Evolutionary conservation across 2,329 filamentous ascomycete species (phyloP).

Genomic region (Colletotrichum brevisporum): DNA sequence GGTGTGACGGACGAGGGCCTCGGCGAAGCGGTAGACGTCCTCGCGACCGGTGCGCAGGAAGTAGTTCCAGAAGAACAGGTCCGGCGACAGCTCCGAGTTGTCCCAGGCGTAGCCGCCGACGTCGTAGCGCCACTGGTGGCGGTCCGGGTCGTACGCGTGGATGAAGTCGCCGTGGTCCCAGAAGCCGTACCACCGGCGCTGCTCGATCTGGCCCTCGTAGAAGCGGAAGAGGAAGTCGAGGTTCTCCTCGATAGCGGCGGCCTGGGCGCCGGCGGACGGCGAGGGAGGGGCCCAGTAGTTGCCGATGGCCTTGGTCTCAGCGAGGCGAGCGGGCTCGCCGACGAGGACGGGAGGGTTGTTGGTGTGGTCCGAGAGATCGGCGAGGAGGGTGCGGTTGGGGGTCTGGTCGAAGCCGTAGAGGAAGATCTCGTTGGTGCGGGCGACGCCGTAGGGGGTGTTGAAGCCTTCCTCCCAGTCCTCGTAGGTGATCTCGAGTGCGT

Average conservation of each 20-base stretch:
- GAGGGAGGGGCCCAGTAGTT: slow-evolving; percentile 65
- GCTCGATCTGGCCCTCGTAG: slow-evolving; percentile 68
- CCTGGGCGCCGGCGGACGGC: slow-evolving; percentile 43
- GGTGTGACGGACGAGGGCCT: slow-evolving; percentile 70
- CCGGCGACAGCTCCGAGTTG: slow-evolving; percentile 74
- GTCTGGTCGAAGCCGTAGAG: slow-evolving; percentile 67
- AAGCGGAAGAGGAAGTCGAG: slow-evolving; percentile 70
- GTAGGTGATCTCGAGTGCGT: slow-evolving; percentile 74
- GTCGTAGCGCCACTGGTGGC: slow-evolving; percentile 75
- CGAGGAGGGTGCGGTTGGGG: slow-evolving; percentile 62
- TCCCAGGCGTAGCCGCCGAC: slow-evolving; percentile 76
- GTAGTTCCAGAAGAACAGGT: slow-evolving; percentile 74
- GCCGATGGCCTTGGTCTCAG: slow-evolving; percentile 66
- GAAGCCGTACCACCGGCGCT: slow-evolving; percentile 75
- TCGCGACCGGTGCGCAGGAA: slow-evolving; percentile 71
- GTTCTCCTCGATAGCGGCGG: slow-evolving; percentile 62
- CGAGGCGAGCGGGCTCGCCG: slow-evolving; percentile 63
- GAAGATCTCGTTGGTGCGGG: slow-evolving; percentile 69
- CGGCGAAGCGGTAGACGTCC: slow-evolving; percentile 71
- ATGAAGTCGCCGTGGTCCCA: slow-evolving; percentile 74
- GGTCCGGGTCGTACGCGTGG: slow-evolving; percentile 72
- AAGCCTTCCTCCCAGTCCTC: slow-evolving; percentile 72
- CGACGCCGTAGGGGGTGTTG: slow-evolving; percentile 70
- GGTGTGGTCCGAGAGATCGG: slow-evolving; percentile 58
- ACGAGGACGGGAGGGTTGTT: slow-evolving; percentile 67